Conservation (phyloP, 2,329 filamentous ascomycete genomes). For the Penicillium hesseltinei region DNA sequence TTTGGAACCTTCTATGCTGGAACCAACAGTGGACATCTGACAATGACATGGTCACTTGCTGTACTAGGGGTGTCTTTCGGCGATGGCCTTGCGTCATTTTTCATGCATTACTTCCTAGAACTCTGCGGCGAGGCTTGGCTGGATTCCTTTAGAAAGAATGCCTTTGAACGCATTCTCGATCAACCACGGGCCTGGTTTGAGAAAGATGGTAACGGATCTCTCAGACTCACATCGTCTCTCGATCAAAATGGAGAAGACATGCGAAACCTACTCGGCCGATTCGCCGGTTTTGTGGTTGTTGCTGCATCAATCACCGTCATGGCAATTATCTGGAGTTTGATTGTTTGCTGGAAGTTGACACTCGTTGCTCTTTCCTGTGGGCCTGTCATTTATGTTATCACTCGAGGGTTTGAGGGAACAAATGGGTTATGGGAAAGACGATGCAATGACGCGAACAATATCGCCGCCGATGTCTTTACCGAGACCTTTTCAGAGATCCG, state of each 20-base stretch:
- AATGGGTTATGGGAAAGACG: conserved; percentile 70
- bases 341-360: conserved; percentile 75
- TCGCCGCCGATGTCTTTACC: conserved; percentile 61
- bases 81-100: conserved; percentile 65
- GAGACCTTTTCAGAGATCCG: conserved; percentile 78
- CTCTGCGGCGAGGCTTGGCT: conserved; percentile 73
- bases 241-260: conserved; percentile 85
- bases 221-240: conserved; percentile 66
- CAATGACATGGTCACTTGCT: conserved; percentile 65
- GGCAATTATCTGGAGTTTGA: conserved; percentile 72
- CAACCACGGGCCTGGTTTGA: conserved; percentile 82
- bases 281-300: conserved; percentile 68
- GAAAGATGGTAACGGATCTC: conserved; percentile 61
- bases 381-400: conserved; percentile 66
- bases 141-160: conserved; percentile 65
- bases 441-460: conserved; percentile 63
- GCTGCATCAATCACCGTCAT: conserved; percentile 65
- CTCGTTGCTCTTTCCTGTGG: conserved; percentile 69
- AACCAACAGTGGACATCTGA: conserved; percentile 48
- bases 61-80: conserved; percentile 66
- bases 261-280: conserved; percentile 75
- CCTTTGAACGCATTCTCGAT: conserved; percentile 66
- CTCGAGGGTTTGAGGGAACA: conserved; percentile 63
- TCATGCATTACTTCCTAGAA: conserved; percentile 71
- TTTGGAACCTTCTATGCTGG: conserved; percentile 66